Base-by-base conservation (phyloP, 2,329 filamentous ascomycete species). In the Alternaria novae-zelandiae region DNA sequence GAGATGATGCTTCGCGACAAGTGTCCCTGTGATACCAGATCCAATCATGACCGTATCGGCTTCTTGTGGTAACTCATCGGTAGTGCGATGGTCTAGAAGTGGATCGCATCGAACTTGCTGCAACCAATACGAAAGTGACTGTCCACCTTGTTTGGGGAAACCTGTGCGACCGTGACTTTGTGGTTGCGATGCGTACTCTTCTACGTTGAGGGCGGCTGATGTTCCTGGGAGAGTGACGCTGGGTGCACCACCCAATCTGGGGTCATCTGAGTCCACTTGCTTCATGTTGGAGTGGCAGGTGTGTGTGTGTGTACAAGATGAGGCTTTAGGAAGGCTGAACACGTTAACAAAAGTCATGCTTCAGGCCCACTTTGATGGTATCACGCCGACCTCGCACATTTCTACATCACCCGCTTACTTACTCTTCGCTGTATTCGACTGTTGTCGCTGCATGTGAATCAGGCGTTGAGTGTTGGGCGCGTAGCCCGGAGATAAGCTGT, bases 21-120 rank as follows among this genome's bases (percentile, higher is more conserved):
- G 54, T 9, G 71, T 70, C 2, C 70, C 70, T 8, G 66, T 72
- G 28, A 75, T 66, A 23, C 79, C 78, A 9, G 74, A 76, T 6
- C 79, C 78, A 26, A 81, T 73, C 15, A 81, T 69, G 11, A 80
- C 64, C 45, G 77, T 78, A 61, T 81, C 74, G 26, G 68, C 71
- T 17, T 70, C 61, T 2, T 55, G 8, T 15, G 79, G 78, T 10
- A 81, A 58, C 1, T 69, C 55, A 10, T 69, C 44, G 6, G 79
- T 79, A 15, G 71, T 78, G 21, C 75, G 73, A 36, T 77, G 68
- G 26, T 74, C 64, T 8, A 75, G 32, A 3, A 75, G 45, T 7
- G 73, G 68, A 54, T 74, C 72, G 32, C 65, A 68, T 12, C 72
- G 64, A n/a, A 75, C 71, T 64, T 75, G 68, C 47, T 75, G 72